Conservation (phyloP, 1,139 yeast genomes). For the Waltiozyma sp. region DNA sequence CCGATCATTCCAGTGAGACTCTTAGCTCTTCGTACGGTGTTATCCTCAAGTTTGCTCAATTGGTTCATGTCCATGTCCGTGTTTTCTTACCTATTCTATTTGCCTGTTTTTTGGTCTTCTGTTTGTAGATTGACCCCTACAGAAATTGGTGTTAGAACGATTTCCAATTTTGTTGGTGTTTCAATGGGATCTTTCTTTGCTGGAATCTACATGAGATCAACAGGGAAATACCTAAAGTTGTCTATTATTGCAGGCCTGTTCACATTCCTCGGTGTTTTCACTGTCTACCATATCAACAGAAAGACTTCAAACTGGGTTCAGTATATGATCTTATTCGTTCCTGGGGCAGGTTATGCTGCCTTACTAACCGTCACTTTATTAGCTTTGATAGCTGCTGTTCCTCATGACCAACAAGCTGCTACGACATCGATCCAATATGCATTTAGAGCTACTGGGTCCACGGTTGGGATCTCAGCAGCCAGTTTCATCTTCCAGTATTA, state of each 20-base stretch:
- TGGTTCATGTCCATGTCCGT: constrained; percentile 49
- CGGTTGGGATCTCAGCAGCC: constrained; percentile 57
- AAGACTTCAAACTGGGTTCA: constrained; percentile 13
- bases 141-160: constrained; percentile 44
- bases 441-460: constrained; percentile 66
- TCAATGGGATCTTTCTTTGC: constrained; percentile 52
- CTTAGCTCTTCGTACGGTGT: constrained; percentile 38
- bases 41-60: constrained; percentile 50
- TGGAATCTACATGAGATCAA: constrained; percentile 51
- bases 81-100: constrained; percentile 43
- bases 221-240: constrained; percentile 50
- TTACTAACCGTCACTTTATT: constrained; percentile 47
- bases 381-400: constrained; percentile 56
- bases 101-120: constrained; percentile 50
- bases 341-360: constrained; percentile 49
- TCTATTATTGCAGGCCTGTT: constrained; percentile 31
- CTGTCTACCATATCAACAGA: constrained; percentile 18
- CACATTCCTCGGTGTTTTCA: constrained; percentile 31
- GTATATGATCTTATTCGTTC: constrained; percentile 22
- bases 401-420: constrained; percentile 51
- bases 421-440: constrained; percentile 71
- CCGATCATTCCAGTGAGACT: constrained; percentile 55
- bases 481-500: constrained; percentile 50
- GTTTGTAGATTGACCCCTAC: constrained; percentile 43
- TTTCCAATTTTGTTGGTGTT: constrained; percentile 54